A percentile compares a stretch with the other conserved stretches of the same genome.
phyloP scores from a whole-genome alignment of 805 yeast species.

The Metschnikowia colocasiae region DNA sequence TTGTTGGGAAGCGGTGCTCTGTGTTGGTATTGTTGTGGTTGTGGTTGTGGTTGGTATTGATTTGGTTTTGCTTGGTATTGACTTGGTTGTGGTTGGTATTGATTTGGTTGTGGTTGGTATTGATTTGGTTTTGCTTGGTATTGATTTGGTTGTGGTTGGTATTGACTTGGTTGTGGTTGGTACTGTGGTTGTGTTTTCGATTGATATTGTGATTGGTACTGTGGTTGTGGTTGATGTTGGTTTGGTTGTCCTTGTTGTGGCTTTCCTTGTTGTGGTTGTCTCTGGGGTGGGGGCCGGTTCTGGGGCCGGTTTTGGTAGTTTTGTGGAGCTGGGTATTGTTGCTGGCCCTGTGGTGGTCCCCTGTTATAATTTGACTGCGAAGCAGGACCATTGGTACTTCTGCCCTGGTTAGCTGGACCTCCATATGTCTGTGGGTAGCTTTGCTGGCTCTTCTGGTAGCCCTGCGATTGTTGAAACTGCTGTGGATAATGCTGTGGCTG shows the following conservation, averaged over 20 bases:
- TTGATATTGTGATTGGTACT: not conserved
- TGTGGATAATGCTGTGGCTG: too few species aligned
- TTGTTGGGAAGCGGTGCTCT: not conserved
- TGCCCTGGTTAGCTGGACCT: not conserved
- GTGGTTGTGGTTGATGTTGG: not conserved
- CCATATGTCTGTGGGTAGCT: not conserved
- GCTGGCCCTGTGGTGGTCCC: not conserved
- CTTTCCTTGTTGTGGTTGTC: not conserved
- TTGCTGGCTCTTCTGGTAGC: not conserved
- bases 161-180: constrained; percentile 1
- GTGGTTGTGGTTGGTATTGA: not conserved
- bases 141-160: constrained; percentile 3
- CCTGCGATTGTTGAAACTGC: not conserved
- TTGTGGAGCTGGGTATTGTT: not conserved
- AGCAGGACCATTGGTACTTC: not conserved
- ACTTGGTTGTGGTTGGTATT: constrained; percentile 4
- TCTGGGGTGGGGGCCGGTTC: not conserved
- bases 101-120: not conserved
- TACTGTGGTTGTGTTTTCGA: not conserved
- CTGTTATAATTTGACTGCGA: not conserved
- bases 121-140: not conserved
- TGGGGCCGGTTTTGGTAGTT: constrained; percentile 3
- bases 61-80: constrained; percentile 6
- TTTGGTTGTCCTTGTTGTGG: not conserved
- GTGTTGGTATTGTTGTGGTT: constrained; percentile 10